Evolutionary conservation across 805 yeast species (phyloP), one percentile per base, ranked within the genome.

Genomic region (Lachancea thermotolerans): DNA sequence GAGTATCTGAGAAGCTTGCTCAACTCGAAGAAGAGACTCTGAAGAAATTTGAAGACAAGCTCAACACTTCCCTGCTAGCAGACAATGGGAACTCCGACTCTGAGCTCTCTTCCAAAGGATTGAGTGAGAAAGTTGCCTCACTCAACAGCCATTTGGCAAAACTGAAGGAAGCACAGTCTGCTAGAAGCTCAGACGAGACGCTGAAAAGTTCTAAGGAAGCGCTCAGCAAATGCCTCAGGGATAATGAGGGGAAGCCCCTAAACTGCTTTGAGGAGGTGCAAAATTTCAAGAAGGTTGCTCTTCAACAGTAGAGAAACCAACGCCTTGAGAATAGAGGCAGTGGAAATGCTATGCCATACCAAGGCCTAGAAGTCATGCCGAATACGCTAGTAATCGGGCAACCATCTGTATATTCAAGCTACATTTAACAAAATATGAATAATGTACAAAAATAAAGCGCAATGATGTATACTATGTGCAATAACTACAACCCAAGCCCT

Each of bases 251-350:
- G 17, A 79, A 73, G 60, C 81, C 85, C 17, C 73, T 87, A 62
- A 81, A 84, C 63, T 87, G 96, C 62, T 84, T 89, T 82, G 86
- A 83, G 35, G 85, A 84, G 58, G 85, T 85, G 15, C 78, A 82
- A 58, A 66, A 72, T 45, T 86, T 87, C 65, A 84, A 79, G 59
- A 72, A 71, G 51, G 62, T 78, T 50, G 84, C 80, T 14, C 69
- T 70, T 52, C 68, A 71, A 50, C 66, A 75, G 50, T 75, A 21
- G 25, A 7, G 25, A 21, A 21, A 21, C 7, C 25, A 21, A 7
- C 25, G 6, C 25, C 25, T 21, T 4, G 25, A 7, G 25, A 21
- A 7, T 21, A 7, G 25, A 7, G 25, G 25, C n/a, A 21, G 7
- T 7, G 25, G 25, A 21, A 21, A 21, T 7, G 4, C 6, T 21